Percentiles rank a stretch among this genome's conserved stretches.
phyloP scores from a whole-genome alignment of 192 early-diverging fungal genomes.

The Backusella tarrabulga region DNA sequence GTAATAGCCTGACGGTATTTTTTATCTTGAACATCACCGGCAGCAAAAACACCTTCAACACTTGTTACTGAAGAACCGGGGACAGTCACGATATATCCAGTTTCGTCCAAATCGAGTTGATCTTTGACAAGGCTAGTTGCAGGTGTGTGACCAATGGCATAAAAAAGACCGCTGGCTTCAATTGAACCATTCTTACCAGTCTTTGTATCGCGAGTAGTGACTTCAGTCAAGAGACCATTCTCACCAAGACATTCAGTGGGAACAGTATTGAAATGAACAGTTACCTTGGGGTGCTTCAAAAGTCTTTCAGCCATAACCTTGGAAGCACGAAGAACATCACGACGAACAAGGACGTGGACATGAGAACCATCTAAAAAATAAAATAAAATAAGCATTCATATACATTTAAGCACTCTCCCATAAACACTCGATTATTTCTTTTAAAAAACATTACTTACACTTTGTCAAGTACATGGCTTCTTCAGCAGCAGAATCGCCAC shows the following conservation, averaged over 20 bases:
- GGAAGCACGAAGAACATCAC: constrained; percentile 94
- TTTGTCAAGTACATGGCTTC: constrained; percentile 96
- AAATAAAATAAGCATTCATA: not conserved
- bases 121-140: constrained; percentile 76
- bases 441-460: constrained; percentile 46
- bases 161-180: constrained; percentile 89
- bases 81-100: constrained; percentile 82
- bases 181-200: constrained; percentile 64
- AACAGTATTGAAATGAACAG: constrained; percentile 86
- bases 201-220: constrained; percentile 77
- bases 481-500: constrained; percentile 94
- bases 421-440: not conserved
- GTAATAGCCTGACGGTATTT: constrained; percentile 98
- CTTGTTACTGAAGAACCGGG: constrained; percentile 83
- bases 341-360: constrained; percentile 90
- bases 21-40: constrained; percentile 97
- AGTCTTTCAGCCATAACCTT: constrained; percentile 95
- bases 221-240: constrained; percentile 65
- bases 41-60: constrained; percentile 92
- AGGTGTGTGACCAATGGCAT: constrained; percentile 96
- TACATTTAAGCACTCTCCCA: not conserved
- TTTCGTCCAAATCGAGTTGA: constrained; percentile 79
- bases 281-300: constrained; percentile 83
- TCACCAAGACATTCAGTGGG: constrained; percentile 88
- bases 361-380: constrained; percentile 66